A percentile compares a stretch with the other conserved stretches of the same genome.
These are phyloP conservation scores for Nymphaea thermarum DNA, from an alignment of 164 flowering plant genomes.

Conservation along the genomic window DNA sequence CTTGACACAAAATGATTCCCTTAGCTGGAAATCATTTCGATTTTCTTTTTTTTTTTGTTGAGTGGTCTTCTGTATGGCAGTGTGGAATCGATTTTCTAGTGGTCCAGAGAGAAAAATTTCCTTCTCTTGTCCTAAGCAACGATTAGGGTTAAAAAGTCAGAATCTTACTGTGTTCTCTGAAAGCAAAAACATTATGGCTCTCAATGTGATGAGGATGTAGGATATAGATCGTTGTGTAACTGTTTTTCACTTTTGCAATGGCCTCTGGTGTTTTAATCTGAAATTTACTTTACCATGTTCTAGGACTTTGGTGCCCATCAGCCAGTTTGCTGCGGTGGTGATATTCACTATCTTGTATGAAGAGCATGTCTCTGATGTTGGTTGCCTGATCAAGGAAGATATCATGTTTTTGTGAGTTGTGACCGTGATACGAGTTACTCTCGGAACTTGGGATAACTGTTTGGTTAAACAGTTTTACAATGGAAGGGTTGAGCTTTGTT, in stretches of 20 bases:
- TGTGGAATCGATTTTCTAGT: neutral
- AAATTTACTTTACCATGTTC: too few relatives aligned
- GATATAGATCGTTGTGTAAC: neutral
- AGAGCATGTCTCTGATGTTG: neutral
- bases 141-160: too few relatives aligned
- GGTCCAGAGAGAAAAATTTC: neutral
- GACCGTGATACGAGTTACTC: neutral
- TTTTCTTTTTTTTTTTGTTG: too few relatives aligned
- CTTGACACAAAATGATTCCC: neutral
- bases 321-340: too few relatives aligned
- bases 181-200: neutral
- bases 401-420: neutral
- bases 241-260: neutral
- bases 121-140: neutral
- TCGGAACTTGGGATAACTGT: neutral
- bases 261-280: neutral
- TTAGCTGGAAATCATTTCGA: neutral
- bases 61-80: too few relatives aligned
- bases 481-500: slow-evolving; percentile 34
- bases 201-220: neutral
- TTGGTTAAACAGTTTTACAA: slow-evolving; percentile 4
- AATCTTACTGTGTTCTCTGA: neutral
- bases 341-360: neutral
- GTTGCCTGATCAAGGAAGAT: neutral
- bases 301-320: too few relatives aligned